Percentiles rank a stretch among this genome's conserved stretches.
Evolutionary conservation across 2,329 filamentous ascomycete genomes (phyloP).

Genomic region (Emmonsiellopsis sp.): DNA sequence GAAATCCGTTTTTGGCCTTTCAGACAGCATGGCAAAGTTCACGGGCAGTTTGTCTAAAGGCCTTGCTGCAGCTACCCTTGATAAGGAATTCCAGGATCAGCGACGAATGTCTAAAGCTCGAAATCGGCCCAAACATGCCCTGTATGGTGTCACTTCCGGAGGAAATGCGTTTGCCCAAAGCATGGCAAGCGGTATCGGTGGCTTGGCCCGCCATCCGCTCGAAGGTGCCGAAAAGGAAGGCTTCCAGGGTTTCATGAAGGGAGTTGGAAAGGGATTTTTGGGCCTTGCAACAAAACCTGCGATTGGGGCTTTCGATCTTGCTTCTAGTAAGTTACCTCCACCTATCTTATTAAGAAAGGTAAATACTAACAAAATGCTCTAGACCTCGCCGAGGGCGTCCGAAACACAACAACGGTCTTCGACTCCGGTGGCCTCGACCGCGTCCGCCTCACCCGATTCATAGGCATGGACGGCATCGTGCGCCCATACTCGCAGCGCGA

Average conservation of each 20-base stretch:
- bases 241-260: slow-evolving; percentile 90
- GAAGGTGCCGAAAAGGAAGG: slow-evolving; percentile 96
- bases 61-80: slow-evolving; percentile 84
- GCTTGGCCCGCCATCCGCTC: slow-evolving; percentile 83
- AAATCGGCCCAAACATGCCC: slow-evolving; percentile 91
- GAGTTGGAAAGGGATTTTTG: slow-evolving; percentile 87
- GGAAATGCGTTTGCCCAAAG: slow-evolving; percentile 92
- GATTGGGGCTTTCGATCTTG: slow-evolving; percentile 92
- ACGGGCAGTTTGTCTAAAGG: slow-evolving; percentile 97
- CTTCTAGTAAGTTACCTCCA: slow-evolving; percentile 54
- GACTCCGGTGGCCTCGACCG: slow-evolving; percentile 90
- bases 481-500: slow-evolving; percentile 91
- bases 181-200: slow-evolving; percentile 86
- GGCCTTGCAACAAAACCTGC: slow-evolving; percentile 95
- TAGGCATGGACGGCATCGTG: slow-evolving; percentile 85
- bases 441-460: slow-evolving; percentile 85
- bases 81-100: slow-evolving; percentile 97
- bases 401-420: slow-evolving; percentile 97
- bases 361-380: slow-evolving; percentile 9
- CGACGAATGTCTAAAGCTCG: slow-evolving; percentile 86
- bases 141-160: slow-evolving; percentile 91
- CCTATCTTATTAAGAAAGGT: not conserved
- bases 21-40: slow-evolving; percentile 94
- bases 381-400: slow-evolving; percentile 89
- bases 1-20: slow-evolving; percentile 96